Base-by-base conservation (phyloP, 2,329 filamentous ascomycete species). In the Trichoderma simmonsii region DNA sequence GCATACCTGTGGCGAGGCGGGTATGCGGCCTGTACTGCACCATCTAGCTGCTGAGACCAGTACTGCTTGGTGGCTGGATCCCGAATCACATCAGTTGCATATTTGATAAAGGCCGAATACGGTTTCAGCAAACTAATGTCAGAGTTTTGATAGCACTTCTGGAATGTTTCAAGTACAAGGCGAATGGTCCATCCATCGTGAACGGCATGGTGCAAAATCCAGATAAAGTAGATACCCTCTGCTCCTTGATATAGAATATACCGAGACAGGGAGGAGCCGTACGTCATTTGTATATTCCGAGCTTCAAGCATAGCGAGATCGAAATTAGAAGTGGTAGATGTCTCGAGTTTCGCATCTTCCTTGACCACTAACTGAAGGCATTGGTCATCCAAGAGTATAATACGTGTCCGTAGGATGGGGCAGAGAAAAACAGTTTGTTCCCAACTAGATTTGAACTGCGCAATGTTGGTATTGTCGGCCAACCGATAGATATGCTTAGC, bases 401-500 rank as follows among this genome's bases (percentile, higher is more conserved):
- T 73, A 1, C 73, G 60, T 3, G 67, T 72, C 21, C 73, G 67
- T 12, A 74, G 39, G 3, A 18, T 73, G 32, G 48, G 36, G 34
- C 62, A 68, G 12, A 61, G 51, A 6, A n/a, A 34, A 21, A 70
- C 28, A 6, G 71, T 72, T 12, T 26, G 11, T 6, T 66, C 48
- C 79, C 79, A 81, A 4, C 79, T 76, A 0, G 73, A 65, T 67
- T 76, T 76, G 72, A 81, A 80, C 4, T 54, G 63, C 7, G 54
- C 57, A 30, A 78, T 26, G 4, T 80, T 73, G 7, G 77, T 36
- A 26, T 76, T 15, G 2, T 57, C 65, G 0, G 74, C 43, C 2
- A 80, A 70, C 6, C 82, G 75, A 59, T 84, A 84, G 1, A 78
- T 77, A n/a, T 73, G 64, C 39, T 71, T 68, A 1, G 15, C 65